A percentile compares a stretch with the other conserved stretches of the same genome.
phyloP scores from a whole-genome alignment of 345 rosid species.

The Camelina neglecta region DNA sequence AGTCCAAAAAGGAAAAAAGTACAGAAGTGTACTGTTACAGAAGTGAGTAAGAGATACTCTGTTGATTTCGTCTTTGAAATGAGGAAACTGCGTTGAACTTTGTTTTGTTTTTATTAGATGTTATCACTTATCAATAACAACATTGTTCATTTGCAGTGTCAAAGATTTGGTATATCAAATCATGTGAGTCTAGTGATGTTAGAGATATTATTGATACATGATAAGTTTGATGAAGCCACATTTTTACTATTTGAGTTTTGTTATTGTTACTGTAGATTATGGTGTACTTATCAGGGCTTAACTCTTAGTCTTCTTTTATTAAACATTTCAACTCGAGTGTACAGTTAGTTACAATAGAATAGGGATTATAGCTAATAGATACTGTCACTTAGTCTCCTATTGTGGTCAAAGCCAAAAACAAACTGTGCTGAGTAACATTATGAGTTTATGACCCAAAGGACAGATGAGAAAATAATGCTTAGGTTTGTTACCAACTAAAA shows the following conservation, averaged over 20 bases:
- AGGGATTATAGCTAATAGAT: conserved; percentile 3
- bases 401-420: conserved; percentile 11
- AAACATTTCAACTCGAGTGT: background rate
- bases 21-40: conserved; percentile 43
- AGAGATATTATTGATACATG: no score
- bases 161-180: conserved; percentile 31
- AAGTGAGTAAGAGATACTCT: conserved; percentile 19
- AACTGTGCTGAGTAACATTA: conserved; percentile 15
- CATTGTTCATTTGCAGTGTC: conserved; percentile 38
- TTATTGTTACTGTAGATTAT: background rate
- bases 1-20: conserved; percentile 24
- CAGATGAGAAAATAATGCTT: conserved; percentile 18
- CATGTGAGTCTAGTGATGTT: conserved; percentile 27
- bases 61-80: conserved; percentile 24
- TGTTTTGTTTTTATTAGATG: conserved; percentile 38
- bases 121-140: background rate
- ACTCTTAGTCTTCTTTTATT: no score
- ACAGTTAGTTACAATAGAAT: background rate
- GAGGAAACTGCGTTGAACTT: conserved; percentile 40
- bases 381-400: background rate
- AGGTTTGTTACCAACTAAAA: conserved; percentile 21
- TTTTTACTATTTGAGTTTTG: background rate
- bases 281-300: background rate
- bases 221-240: no score
- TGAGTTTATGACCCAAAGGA: conserved; percentile 7